A percentile compares a stretch with the other conserved stretches of the same genome.
These are phyloP conservation scores for Castanea mollissima DNA, from an alignment of 306 rosid species.

Conservation along the genomic window DNA sequence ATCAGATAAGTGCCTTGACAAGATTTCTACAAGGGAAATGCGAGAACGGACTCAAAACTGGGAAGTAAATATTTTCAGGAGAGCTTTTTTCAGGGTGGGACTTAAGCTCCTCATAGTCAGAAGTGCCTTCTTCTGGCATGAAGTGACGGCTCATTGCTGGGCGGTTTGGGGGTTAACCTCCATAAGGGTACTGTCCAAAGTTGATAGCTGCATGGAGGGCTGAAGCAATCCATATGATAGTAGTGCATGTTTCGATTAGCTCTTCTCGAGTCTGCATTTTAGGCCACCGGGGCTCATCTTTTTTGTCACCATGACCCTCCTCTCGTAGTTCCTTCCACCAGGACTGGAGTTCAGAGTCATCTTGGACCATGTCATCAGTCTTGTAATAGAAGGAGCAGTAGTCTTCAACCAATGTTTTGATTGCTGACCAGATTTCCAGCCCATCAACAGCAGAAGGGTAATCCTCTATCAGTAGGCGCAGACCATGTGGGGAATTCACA, in stretches of 20 bases:
- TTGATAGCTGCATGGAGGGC: slow-evolving; percentile 80
- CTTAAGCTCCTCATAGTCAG: slow-evolving; percentile 51
- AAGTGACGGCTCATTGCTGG: slow-evolving; percentile 49
- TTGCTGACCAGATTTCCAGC: slow-evolving; percentile 66
- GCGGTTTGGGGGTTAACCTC: slow-evolving; percentile 61
- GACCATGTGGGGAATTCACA: slow-evolving; percentile 44
- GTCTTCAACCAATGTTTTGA: slow-evolving; percentile 60
- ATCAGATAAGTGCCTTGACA: slow-evolving; percentile 77
- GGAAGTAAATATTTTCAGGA: slow-evolving; percentile 52
- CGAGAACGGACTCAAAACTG: slow-evolving; percentile 35
- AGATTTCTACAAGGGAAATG: slow-evolving; percentile 60
- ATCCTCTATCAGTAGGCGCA: slow-evolving; percentile 61
- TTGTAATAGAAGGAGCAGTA: slow-evolving; percentile 57
- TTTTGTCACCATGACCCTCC: slow-evolving; percentile 66
- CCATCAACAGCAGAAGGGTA: slow-evolving; percentile 90
- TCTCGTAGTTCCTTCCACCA: slow-evolving; percentile 82
- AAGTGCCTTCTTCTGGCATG: slow-evolving; percentile 54
- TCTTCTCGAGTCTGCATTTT: slow-evolving; percentile 52
- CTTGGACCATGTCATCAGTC: slow-evolving; percentile 31
- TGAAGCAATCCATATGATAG: slow-evolving; percentile 65
- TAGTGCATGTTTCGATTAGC: slow-evolving; percentile 54
- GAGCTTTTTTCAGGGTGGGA: slow-evolving; percentile 56
- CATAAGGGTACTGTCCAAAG: slow-evolving; percentile 78
- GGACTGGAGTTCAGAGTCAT: slow-evolving; percentile 54
- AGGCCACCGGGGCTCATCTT: slow-evolving; percentile 78